phyloP scores from a whole-genome alignment of 805 yeast species.

The Spathaspora boniae region DNA sequence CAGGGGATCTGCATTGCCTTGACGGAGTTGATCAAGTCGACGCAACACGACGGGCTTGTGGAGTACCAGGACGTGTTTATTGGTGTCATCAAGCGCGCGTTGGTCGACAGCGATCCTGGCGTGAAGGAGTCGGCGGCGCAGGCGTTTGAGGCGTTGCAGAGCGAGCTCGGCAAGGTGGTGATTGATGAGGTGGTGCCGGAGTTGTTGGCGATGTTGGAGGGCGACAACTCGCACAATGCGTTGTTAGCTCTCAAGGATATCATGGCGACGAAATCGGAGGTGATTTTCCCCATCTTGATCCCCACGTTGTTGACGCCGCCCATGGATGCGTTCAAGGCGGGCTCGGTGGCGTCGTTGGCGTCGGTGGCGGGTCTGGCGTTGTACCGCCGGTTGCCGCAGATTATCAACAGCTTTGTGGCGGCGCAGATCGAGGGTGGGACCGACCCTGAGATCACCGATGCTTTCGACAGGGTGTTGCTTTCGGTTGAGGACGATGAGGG shows the following conservation, averaged over 20 bases:
- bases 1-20: constrained; percentile 97
- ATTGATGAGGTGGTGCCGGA: constrained; percentile 87
- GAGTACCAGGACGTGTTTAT: constrained; percentile 70
- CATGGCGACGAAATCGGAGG: constrained; percentile 85
- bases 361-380: constrained; percentile 86
- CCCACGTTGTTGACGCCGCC: constrained; percentile 84
- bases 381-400: constrained; percentile 65
- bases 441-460: constrained; percentile 41
- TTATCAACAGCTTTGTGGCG: constrained; percentile 70
- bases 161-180: constrained; percentile 75
- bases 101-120: constrained; percentile 65
- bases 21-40: constrained; percentile 76
- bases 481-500: constrained; percentile 78
- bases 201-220: constrained; percentile 66
- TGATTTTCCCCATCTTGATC: constrained; percentile 88
- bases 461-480: constrained; percentile 67
- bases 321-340: constrained; percentile 78
- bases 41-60: constrained; percentile 55
- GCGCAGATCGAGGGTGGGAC: constrained; percentile 42
- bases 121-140: constrained; percentile 91
- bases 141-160: constrained; percentile 86
- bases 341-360: constrained; percentile 81
- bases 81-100: constrained; percentile 69
- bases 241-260: constrained; percentile 86
- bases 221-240: constrained; percentile 69